These are phyloP conservation scores for Starmera amethionina DNA, from an alignment of 805 yeast genomes.

Conservation along the genomic window DNA sequence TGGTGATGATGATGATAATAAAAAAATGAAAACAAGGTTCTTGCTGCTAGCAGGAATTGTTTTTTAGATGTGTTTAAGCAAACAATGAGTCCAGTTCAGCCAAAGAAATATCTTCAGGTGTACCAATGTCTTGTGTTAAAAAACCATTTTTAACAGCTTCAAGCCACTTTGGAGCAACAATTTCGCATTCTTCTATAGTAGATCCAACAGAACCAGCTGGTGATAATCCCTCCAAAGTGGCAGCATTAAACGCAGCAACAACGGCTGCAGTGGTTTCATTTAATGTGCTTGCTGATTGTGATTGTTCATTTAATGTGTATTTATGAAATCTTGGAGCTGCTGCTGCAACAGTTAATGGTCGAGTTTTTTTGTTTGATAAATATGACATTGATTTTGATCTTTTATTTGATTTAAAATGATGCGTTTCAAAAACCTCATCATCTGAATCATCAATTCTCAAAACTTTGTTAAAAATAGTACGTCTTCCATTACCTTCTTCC, in stretches of 20 bases:
- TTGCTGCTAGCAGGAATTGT: background rate
- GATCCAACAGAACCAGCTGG: slow-evolving; percentile 27
- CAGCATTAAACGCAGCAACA: slow-evolving; percentile 65
- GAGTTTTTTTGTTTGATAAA: slow-evolving; percentile 40
- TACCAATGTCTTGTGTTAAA: slow-evolving; percentile 63
- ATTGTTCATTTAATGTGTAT: slow-evolving; percentile 26
- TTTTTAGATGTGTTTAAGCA: slow-evolving; percentile 7
- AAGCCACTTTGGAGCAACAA: slow-evolving; percentile 53
- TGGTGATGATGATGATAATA: background rate
- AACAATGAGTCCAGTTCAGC: slow-evolving; percentile 55
- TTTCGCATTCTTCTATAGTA: slow-evolving; percentile 11
- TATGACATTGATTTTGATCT: slow-evolving; percentile 59
- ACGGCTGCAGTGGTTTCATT: slow-evolving; percentile 62
- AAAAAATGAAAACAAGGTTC: background rate
- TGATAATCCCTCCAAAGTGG: slow-evolving; percentile 44
- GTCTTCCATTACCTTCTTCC: slow-evolving; percentile 11
- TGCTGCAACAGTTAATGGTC: slow-evolving; percentile 57
- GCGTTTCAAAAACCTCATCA: slow-evolving; percentile 19
- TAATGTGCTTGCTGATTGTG: slow-evolving; percentile 22
- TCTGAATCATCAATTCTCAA: slow-evolving; percentile 19
- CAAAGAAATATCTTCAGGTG: slow-evolving; percentile 70
- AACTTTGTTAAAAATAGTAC: slow-evolving; percentile 18
- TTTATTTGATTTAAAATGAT: slow-evolving; percentile 36
- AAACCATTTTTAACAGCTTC: slow-evolving; percentile 70
- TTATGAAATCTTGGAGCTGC: slow-evolving; percentile 77